Base-by-base conservation (phyloP, 2,329 filamentous ascomycete genomes). In the Fusarium mexicanum region DNA sequence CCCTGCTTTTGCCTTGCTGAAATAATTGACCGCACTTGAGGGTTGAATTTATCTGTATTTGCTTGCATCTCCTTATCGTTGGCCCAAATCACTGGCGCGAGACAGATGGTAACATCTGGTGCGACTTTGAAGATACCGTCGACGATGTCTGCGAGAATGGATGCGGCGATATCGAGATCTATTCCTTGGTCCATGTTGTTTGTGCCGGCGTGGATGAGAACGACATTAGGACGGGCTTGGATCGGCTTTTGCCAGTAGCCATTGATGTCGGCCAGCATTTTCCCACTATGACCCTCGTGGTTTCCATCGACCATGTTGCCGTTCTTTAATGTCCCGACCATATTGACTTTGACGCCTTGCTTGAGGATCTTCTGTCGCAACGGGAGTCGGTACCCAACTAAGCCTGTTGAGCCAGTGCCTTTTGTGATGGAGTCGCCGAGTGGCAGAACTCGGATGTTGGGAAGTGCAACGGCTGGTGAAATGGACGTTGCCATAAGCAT, bases 391-490 rank as follows among this genome's bases (percentile, higher is more conserved):
- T 74, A 74, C 4, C 72, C 72, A 16, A 71, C 48, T 4, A 51
- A 22, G 2, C 67, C 71, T 5, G 60, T 51, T 13, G 71, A 74
- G 6, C 71, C 71, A 1, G 68, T 72, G 12, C 72, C 72, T 10
- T 74, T 74, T 3, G 72, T 74, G 43, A 74, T 74, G 3, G 72
- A 74, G 46, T 74, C 72, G 26, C 72, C 72, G 1, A 74, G 38
- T 1, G 71, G 72, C 3, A 74, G 29, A 8, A 69, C 69, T 10
- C 72, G 38, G 7, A 74, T 71, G 8, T 61, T 65, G 18, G 71
- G 71, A 5, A 74, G 57, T 3, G 62, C 69, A 29, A 12, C 20
- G 17, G 38, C 37, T 17, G 57, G 63, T 18, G 57, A 35, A 9
- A 50, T 16, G 26, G 38, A 20, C 22, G 46, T 33, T 51, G 37